phyloP scores from a whole-genome alignment of 192 early-diverging fungal genomes.

The Podila horticola region DNA sequence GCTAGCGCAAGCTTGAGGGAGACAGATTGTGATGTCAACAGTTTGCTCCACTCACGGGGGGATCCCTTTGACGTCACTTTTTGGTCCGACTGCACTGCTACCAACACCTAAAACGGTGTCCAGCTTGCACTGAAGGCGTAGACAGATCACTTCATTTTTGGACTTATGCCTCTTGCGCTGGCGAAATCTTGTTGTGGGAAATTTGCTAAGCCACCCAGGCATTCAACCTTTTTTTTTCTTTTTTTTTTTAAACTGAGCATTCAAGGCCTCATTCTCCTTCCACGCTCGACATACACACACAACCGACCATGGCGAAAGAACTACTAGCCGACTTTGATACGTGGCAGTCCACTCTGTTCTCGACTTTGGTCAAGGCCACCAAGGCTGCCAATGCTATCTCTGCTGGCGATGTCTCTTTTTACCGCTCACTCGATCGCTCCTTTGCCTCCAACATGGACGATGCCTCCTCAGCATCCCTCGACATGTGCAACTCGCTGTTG shows the following conservation, averaged over 20 bases:
- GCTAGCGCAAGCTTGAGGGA: too few relatives aligned
- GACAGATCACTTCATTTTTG: too few relatives aligned
- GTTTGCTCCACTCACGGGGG: too few relatives aligned
- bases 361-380: slow-evolving; percentile 66
- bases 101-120: too few relatives aligned
- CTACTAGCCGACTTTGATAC: slow-evolving; percentile 53
- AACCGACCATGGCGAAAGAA: slow-evolving; percentile 8
- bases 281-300: not conserved
- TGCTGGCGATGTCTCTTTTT: slow-evolving; percentile 66
- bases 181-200: too few relatives aligned
- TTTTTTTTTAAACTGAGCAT: not conserved
- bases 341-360: slow-evolving; percentile 56
- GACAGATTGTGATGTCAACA: too few relatives aligned
- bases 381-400: slow-evolving; percentile 69
- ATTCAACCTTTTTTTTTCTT: not conserved
- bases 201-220: not conserved
- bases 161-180: too few relatives aligned
- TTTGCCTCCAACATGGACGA: slow-evolving; percentile 54
- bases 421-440: slow-evolving; percentile 69
- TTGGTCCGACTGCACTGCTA: too few relatives aligned
- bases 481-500: slow-evolving; percentile 46
- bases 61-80: too few relatives aligned
- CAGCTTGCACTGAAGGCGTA: too few relatives aligned
- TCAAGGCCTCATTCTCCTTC: not conserved
- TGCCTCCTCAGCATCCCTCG: slow-evolving; percentile 32